phyloP scores from a whole-genome alignment of 345 rosid species.

The Atalantia buxifolia region DNA sequence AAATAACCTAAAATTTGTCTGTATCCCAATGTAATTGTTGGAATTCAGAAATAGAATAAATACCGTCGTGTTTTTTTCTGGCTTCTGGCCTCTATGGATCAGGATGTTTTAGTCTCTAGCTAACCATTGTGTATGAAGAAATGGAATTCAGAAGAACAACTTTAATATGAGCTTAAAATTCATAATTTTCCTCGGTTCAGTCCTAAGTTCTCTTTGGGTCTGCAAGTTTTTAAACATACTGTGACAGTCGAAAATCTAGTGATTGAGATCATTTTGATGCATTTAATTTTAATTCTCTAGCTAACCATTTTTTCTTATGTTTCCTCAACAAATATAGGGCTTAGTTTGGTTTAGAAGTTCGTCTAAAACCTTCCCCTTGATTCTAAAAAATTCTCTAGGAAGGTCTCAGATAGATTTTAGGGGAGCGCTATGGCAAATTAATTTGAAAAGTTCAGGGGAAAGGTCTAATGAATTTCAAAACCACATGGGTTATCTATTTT shows the following conservation, averaged over 20 bases:
- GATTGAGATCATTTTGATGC: background rate
- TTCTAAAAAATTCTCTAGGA: background rate
- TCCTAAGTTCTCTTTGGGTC: background rate
- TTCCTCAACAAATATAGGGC: background rate
- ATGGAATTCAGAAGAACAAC: too few relatives aligned
- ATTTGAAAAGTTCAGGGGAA: background rate
- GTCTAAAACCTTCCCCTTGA: background rate
- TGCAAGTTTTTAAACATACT: background rate
- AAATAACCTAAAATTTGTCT: background rate
- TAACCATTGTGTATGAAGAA: too few relatives aligned
- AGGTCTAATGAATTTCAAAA: background rate
- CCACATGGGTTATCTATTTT: background rate
- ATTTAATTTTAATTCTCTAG: background rate
- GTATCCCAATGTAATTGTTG: background rate
- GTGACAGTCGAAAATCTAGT: background rate
- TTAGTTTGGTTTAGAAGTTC: background rate
- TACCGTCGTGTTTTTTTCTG: background rate
- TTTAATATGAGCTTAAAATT: too few relatives aligned
- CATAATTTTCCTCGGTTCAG: too few relatives aligned
- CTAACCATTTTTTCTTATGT: background rate
- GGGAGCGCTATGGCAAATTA: background rate
- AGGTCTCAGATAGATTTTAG: background rate
- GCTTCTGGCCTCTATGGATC: too few relatives aligned
- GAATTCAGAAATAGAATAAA: background rate
- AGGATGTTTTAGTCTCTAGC: too few relatives aligned